phyloP scores from a whole-genome alignment of 805 yeast species.

The Wickerhamomyces hampshirensis region DNA sequence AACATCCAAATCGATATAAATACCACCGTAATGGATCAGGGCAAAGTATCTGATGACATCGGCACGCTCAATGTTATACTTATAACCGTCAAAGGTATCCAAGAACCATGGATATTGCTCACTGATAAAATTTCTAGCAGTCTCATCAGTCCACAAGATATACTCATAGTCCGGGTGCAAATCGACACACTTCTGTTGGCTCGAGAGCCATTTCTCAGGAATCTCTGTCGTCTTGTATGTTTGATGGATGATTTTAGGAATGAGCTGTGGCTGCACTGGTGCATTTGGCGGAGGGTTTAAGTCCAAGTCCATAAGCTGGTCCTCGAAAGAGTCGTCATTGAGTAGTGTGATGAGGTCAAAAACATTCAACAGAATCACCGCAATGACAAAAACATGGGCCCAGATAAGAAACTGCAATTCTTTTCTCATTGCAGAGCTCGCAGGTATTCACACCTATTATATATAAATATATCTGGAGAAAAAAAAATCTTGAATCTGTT shows the following conservation, averaged over 20 bases:
- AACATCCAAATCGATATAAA: conserved; percentile 87
- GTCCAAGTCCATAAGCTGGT: conserved; percentile 60
- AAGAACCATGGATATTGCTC: conserved; percentile 86
- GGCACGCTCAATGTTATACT: conserved; percentile 81
- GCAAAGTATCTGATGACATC: conserved; percentile 89
- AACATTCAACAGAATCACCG: conserved; percentile 49
- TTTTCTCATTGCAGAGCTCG: no score
- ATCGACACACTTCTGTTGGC: conserved; percentile 72
- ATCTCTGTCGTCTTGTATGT: conserved; percentile 77
- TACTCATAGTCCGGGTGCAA: conserved; percentile 86
- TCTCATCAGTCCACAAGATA: conserved; percentile 85
- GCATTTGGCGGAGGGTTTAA: conserved; percentile 47
- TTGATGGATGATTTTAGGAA: conserved; percentile 91
- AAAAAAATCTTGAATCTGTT: no score
- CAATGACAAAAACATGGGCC: conserved; percentile 45
- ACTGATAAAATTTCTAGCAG: conserved; percentile 71
- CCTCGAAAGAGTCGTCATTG: conserved; percentile 65
- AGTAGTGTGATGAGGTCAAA: conserved; percentile 70
- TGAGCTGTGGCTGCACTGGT: conserved; percentile 45
- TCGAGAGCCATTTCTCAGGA: conserved; percentile 77
- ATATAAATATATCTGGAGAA: no score
- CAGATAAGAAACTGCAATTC: conserved; percentile 58
- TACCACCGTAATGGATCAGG: conserved; percentile 78
- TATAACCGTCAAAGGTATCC: conserved; percentile 69
- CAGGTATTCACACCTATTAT: no score